Conservation (phyloP, 805 yeast genomes). For the Debaryomyces maramus region DNA sequence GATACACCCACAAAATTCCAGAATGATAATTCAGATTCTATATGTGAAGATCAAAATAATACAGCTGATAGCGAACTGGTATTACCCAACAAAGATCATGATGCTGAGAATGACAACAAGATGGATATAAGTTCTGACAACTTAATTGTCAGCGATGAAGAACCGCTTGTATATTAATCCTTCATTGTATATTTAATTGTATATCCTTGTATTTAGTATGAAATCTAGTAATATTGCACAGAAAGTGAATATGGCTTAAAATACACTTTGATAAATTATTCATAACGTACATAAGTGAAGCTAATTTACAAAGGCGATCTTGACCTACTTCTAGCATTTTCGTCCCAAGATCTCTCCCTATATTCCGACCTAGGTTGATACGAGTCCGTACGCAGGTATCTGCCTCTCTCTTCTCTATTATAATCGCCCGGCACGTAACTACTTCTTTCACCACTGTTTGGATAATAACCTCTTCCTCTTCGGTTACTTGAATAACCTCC, state of each 20-base stretch:
- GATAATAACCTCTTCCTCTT: constrained; percentile 10
- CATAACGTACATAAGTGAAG: no score
- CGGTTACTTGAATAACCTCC: constrained; percentile 9
- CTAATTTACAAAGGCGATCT: constrained; percentile 2
- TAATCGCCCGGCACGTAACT: constrained; percentile 12
- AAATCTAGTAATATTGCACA: no score
- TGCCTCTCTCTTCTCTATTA: constrained; percentile 5
- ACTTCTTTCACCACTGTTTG: constrained; percentile 9
- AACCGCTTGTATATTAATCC: background rate
- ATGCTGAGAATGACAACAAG: constrained; percentile 5
- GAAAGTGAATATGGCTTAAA: no score
- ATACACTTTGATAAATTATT: no score
- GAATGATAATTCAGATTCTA: background rate
- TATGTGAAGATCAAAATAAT: background rate
- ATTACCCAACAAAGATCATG: background rate
- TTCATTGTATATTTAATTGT: no score
- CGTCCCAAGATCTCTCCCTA: constrained; percentile 6
- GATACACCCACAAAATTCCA: background rate
- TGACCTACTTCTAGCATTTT: constrained; percentile 11
- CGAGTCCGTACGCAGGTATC: constrained; percentile 11
- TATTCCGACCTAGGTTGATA: constrained; percentile 9
- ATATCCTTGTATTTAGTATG: no score
- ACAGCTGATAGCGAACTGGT: background rate
- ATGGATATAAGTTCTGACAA: constrained; percentile 11
- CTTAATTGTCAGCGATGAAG: background rate